Conservation (phyloP, 768 basidiomycete species). For the Amanita molliuscula region DNA sequence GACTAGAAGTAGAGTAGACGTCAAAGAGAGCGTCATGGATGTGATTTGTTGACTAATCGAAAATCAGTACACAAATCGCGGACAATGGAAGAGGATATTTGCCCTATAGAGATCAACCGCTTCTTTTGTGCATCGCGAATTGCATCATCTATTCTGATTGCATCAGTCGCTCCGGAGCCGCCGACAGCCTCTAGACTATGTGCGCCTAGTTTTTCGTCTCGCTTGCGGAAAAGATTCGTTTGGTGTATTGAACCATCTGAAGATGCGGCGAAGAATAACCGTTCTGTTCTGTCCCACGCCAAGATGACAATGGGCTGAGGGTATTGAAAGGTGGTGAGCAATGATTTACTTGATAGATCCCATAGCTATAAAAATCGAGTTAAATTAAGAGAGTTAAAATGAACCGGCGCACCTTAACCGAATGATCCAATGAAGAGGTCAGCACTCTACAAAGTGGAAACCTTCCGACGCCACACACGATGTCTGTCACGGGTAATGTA, state of each 20-base stretch:
- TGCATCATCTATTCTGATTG: slow-evolving; percentile 58
- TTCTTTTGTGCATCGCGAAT: slow-evolving; percentile 35
- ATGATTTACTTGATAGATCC: slow-evolving; percentile 63
- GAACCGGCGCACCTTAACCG: slow-evolving; percentile 61
- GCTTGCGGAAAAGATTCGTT: slow-evolving; percentile 65
- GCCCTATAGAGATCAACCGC: slow-evolving; percentile 68
- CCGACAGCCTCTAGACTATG: slow-evolving; percentile 59
- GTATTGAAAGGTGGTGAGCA: slow-evolving; percentile 84
- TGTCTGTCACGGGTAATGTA: slow-evolving; percentile 79
- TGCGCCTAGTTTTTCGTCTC: slow-evolving; percentile 41
- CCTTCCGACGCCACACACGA: slow-evolving; percentile 67
- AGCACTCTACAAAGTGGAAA: slow-evolving; percentile 73
- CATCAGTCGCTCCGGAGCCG: slow-evolving; percentile 58
- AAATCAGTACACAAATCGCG: neutral
- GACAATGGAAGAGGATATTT: slow-evolving; percentile 13
- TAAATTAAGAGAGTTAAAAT: slow-evolving; percentile 6
- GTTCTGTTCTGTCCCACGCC: slow-evolving; percentile 77
- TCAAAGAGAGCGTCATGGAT: slow-evolving; percentile 65
- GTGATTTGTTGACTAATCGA: slow-evolving; percentile 60
- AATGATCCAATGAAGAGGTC: slow-evolving; percentile 80
- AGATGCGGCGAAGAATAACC: slow-evolving; percentile 83
- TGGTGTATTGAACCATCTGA: slow-evolving; percentile 67
- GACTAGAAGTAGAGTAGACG: slow-evolving; percentile 67
- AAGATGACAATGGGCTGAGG: slow-evolving; percentile 63
- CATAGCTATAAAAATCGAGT: slow-evolving; percentile 43